A percentile compares a stretch with the other conserved stretches of the same genome.
Evolutionary conservation across 768 basidiomycete species (phyloP).

Genomic region (Termitomyces sp.): DNA sequence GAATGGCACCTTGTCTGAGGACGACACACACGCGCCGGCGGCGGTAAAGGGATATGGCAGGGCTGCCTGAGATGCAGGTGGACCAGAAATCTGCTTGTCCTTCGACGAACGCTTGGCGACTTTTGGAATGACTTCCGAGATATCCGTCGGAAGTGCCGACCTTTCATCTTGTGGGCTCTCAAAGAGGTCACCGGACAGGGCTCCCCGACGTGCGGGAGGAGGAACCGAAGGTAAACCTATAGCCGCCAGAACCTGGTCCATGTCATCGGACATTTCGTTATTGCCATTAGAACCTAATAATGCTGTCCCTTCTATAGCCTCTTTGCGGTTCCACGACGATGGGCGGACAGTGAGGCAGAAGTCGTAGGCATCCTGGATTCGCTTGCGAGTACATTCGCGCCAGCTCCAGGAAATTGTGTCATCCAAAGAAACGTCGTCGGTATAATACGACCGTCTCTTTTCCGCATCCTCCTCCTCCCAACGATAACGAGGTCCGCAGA

Average conservation of each 20-base stretch:
- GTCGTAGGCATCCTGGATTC: constrained; percentile 77
- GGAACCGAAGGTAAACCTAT: constrained; percentile 48
- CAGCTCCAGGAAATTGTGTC: constrained; percentile 74
- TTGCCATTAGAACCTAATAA: constrained; percentile 16
- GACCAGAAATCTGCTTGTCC: constrained; percentile 34
- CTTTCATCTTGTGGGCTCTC: constrained; percentile 37
- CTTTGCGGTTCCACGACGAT: constrained; percentile 26
- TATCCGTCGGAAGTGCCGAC: constrained; percentile 10
- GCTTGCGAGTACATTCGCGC: constrained; percentile 63
- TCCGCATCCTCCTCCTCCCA: constrained; percentile 81
- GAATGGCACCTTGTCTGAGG: constrained; percentile 65
- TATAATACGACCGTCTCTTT: constrained; percentile 48
- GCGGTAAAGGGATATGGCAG: constrained; percentile 71
- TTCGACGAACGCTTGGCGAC: constrained; percentile 41
- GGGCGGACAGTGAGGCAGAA: constrained; percentile 53
- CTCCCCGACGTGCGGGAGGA: constrained; percentile 49
- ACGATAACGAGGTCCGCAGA: constrained; percentile 77
- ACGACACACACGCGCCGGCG: constrained; percentile 55
- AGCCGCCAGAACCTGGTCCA: constrained; percentile 57
- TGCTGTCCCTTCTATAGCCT: constrained; percentile 25
- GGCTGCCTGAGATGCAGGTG: constrained; percentile 37
- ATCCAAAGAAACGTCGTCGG: constrained; percentile 41
- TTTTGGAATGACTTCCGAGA: constrained; percentile 36
- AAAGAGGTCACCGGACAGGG: constrained; percentile 65
- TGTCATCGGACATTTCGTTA: constrained; percentile 37